Evolutionary conservation across 2,329 filamentous ascomycete species (phyloP), one percentile per base, ranked within the genome.

Genomic region (Cordyceps tenuipes): DNA sequence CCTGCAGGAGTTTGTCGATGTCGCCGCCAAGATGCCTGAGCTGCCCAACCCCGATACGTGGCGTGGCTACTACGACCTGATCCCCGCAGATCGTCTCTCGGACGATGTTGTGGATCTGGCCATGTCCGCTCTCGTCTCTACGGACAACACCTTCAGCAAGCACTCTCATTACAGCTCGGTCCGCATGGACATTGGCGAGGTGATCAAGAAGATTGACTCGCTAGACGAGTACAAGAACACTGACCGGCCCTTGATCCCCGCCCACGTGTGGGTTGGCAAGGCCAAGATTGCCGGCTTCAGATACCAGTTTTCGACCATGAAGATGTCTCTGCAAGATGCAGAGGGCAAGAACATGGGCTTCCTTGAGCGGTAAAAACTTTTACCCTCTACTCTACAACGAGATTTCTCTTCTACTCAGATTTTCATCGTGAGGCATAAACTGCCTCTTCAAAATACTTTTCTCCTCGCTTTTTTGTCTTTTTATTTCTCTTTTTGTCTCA

Each of bases 131-230:
- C 52, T 61, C 17, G 47, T n/a, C 13, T 47, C 59, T 39, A 51
- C 34, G 39, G 21, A 47, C 41, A 51, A 61, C 26, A 46, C 59
- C 36, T 56, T 52, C 36, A 50, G 53, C 59, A 55, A 61, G 59
- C 59, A 61, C 52, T 56, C 51, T 21, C 59, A 61, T 46, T 61
- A 61, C 52, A 61, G 59, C 59, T 61, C 59, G n/a, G 59, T 61
- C 52, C 59, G 59, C 59, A 61, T 61, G 59, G 59, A 61, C 36
- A 61, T 61, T 61, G 59, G 52, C 8, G 53, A 61, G n/a, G 59
- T 61, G n/a, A 36, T 61, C 12, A 61, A 61, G 59, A 55, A 52
- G 51, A 55, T 61, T 46, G 59, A 61, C 52, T 56, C 59, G 26
- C 51, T 61, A 17, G 52, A 55, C 26, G 59, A 56, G 46, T 61